phyloP scores from a whole-genome alignment of 202 grass and related monocot genomes.

The Carex arenaria region DNA sequence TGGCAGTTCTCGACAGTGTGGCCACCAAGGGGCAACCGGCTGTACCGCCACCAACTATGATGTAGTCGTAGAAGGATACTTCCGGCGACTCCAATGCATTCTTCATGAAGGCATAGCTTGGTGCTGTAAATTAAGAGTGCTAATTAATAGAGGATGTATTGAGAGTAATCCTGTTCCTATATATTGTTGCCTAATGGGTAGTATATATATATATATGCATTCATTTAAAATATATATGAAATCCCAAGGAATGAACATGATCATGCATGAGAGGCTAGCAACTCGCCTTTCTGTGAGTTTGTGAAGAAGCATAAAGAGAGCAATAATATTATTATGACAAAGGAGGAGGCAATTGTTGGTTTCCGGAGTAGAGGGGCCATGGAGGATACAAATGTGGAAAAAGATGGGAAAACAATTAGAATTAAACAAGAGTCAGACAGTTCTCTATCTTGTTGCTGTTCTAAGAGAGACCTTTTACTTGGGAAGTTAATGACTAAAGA shows the following conservation, averaged over 20 bases:
- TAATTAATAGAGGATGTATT: neutral
- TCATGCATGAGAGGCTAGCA: too few species aligned
- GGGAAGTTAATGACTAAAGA: neutral
- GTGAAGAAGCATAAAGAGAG: neutral
- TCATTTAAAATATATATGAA: neutral
- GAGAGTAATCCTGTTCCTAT: neutral
- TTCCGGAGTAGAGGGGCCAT: neutral
- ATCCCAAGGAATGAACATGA: neutral
- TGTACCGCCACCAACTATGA: constrained; percentile 80
- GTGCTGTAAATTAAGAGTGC: constrained; percentile 9
- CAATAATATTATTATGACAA: neutral
- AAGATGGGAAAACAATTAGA: neutral
- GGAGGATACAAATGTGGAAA: neutral
- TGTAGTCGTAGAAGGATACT: constrained; percentile 80
- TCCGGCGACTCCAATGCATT: constrained; percentile 37
- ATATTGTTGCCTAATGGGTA: neutral
- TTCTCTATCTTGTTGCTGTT: neutral
- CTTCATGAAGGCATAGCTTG: constrained; percentile 58
- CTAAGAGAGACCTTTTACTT: neutral
- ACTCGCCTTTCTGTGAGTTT: constrained; percentile 19
- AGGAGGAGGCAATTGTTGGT: neutral
- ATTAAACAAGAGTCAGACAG: neutral
- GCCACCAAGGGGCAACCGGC: constrained; percentile 67
- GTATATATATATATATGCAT: neutral
- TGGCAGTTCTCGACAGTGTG: constrained; percentile 48